Conservation (phyloP, 2,329 filamentous ascomycete species). For the Diaporthe vexans region DNA sequence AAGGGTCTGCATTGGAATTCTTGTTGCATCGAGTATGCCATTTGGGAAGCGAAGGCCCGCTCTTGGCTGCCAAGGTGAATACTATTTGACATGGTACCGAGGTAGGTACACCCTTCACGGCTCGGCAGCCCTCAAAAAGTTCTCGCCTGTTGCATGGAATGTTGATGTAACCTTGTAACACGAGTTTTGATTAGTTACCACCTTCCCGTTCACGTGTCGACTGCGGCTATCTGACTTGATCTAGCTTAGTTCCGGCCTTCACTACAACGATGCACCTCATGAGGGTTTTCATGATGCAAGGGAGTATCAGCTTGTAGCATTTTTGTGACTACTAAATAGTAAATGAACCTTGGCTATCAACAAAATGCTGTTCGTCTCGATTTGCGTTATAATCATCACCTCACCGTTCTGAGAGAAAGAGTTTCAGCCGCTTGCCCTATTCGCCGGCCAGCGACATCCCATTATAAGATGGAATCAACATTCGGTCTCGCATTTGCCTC, state of each 20-base stretch:
- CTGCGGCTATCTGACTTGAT: conserved; percentile 9
- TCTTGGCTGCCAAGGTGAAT: background rate
- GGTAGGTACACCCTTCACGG: background rate
- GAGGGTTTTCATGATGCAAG: background rate
- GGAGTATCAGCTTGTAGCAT: background rate
- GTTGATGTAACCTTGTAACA: conserved; percentile 10
- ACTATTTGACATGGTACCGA: background rate
- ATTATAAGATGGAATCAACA: background rate
- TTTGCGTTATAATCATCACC: too few relatives aligned
- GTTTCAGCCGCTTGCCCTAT: background rate
- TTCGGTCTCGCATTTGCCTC: background rate
- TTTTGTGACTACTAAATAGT: background rate
- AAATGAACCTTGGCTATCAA: background rate
- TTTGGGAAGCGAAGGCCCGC: background rate
- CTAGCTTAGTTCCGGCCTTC: background rate
- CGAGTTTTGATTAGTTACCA: background rate
- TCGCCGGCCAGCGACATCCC: background rate
- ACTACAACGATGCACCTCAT: background rate
- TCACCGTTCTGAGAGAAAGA: too few relatives aligned
- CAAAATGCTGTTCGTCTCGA: too few relatives aligned
- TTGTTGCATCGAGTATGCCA: background rate
- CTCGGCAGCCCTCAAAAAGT: background rate
- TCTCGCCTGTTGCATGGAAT: background rate
- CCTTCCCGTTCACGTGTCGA: background rate
- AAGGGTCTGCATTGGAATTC: too few relatives aligned